Evolutionary conservation across 1,284 basidiomycete species (phyloP), one percentile per base, ranked within the genome.

Genomic region (Ceratobasidium sp.): DNA sequence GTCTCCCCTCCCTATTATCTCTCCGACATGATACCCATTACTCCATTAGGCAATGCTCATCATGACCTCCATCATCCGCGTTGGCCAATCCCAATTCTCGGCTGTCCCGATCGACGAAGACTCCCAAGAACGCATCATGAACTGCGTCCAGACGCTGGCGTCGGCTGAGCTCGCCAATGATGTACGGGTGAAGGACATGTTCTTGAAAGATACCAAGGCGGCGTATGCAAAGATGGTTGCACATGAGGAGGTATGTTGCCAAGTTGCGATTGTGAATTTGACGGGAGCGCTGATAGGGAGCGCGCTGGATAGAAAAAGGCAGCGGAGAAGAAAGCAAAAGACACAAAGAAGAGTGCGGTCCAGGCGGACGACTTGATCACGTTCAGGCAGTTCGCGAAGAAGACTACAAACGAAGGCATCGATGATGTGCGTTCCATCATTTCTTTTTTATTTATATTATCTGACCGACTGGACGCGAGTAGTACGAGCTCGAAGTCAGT

Each of bases 51-150:
- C 95, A 1, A 98, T 99, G 94, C 87, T 99, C 75, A 96, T 99
- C 81, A 98, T 99, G 97, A 92, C 95, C 1, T 98, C 95, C 19
- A 87, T 98, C 80, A 93, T 99, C 79, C 94, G 97, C 63, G 95
- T 98, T 62, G 98, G 98, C 51, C 97, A 98, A 84, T 96, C 94
- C 75, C 96, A 97, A 81, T 98, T 98, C 79, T 93, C 93, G 51
- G 90, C 93, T 0, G 91, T 92, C 1, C 93, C 94, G 16, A 99
- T 99, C 78, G 98, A 99, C 84, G 98, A 99, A 82, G 98, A 99
- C 83, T 97, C 95, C 29, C 92, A 90, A 79, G 98, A 99, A 83
- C 92, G 98, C 24, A 96, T 99, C 82, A 90, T 98, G 87, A 94
- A 93, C 82, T 99, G 98, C 83, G 92, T 99, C 72, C 93, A 96